phyloP scores from a whole-genome alignment of 2,329 filamentous ascomycete species.

The Plenodomus lindquistii region DNA sequence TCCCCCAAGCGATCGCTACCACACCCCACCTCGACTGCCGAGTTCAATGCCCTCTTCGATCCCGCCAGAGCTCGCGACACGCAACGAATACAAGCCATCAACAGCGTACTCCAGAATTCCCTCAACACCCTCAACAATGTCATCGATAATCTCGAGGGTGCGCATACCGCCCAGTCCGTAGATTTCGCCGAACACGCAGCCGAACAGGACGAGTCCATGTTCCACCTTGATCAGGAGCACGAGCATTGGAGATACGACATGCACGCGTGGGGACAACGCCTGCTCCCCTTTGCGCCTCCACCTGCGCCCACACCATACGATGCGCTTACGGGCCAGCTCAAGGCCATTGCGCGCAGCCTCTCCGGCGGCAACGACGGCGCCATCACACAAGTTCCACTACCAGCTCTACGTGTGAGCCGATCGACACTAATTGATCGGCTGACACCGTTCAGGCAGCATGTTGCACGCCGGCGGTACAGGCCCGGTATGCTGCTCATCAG shows the following conservation, averaged over 20 bases:
- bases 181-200: not conserved
- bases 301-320: slow-evolving; percentile 69
- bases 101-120: slow-evolving; percentile 50
- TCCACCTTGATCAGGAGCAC: slow-evolving; percentile 31
- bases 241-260: slow-evolving; percentile 33
- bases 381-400: slow-evolving; percentile 22
- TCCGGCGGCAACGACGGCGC: slow-evolving; percentile 42
- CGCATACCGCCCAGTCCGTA: not conserved
- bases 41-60: slow-evolving; percentile 83
- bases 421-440: too few species aligned
- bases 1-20: slow-evolving; percentile 67
- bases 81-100: slow-evolving; percentile 51
- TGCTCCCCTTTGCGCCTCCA: slow-evolving; percentile 83
- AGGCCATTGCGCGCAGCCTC: slow-evolving; percentile 22
- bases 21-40: slow-evolving; percentile 69
- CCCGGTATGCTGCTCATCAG: slow-evolving; percentile 76
- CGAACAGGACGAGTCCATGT: slow-evolving; percentile 5
- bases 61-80: slow-evolving; percentile 55
- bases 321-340: slow-evolving; percentile 29
- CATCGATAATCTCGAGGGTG: slow-evolving; percentile 35
- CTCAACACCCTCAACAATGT: slow-evolving; percentile 46
- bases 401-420: slow-evolving; percentile 9
- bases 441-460: slow-evolving; percentile 36
- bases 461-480: slow-evolving; percentile 31
- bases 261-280: slow-evolving; percentile 51